Evolutionary conservation across 106 monocot genomes (phyloP), one percentile per base, ranked within the genome.

Genomic region (Dioscorea zingiberensis): DNA sequence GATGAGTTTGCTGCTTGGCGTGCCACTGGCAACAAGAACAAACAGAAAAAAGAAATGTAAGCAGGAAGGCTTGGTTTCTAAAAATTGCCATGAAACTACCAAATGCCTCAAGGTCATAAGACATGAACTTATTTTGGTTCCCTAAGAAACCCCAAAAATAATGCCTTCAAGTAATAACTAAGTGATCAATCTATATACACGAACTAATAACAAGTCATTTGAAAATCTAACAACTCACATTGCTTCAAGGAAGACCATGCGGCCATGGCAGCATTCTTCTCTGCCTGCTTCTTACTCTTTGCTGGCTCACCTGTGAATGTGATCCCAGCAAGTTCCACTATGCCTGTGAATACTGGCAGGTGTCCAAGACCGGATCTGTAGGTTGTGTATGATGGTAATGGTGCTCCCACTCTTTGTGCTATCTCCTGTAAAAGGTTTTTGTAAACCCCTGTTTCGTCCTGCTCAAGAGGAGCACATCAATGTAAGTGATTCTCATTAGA

Each of bases 401-500:
- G 89, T n/a, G 86, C 93, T 30, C 93, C 98, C 12, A 93, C 98
- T 68, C 98, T 81, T 57, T 93, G 98, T 16, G 93, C 79, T 64
- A 98, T 86, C 72, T 98, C 98, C 74, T 98, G 98, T 32, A 98
- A 65, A 9, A 98, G 76, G 66, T 98, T 98, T 84, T 98, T 98
- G 75, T 98, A 98, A 10, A 98, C 98, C 27, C 98, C 98, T 1
- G 98, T 98, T 54, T 98, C 98, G 67, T 98, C 98, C 98, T 98
- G 84, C 47, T 54, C 26, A 61, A 62, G 17, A 66, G 18, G 38
- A 21, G 4, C 47, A 16, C 64, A 64, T 44, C 47, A 47, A 14
- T 45, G 8, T 24, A 25, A 25, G 45, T 2, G n/a, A n/a, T n/a
- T n/a, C n/a, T n/a, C 22, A 22, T 56, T 23, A 22, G 8, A 11